Evolutionary conservation across 1,284 basidiomycete species (phyloP), one percentile per base, ranked within the genome.

Genomic region (Ganoderma meredithae): DNA sequence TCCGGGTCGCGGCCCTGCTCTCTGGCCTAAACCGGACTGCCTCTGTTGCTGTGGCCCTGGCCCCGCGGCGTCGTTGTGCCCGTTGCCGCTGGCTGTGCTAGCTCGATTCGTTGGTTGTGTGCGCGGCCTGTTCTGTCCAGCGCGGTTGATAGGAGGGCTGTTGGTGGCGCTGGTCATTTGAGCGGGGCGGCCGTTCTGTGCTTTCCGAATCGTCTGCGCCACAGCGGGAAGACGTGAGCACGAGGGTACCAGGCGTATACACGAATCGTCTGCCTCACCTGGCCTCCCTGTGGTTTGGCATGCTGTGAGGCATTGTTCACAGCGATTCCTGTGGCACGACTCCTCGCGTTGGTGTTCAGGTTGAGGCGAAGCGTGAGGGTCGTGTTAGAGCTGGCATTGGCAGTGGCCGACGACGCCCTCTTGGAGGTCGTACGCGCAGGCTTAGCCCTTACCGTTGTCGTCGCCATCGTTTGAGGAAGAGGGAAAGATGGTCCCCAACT

Each of bases 341-440:
- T 52, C 41, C 19, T 19, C 33, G 55, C 55, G n/a, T 53, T 19
- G 43, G 61, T 25, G 62, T 41, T 52, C 33, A 63, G 5, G 12
- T 63, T 63, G 33, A 63, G 62, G 8, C 41, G 62, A 3, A 63
- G 62, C 39, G 62, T 63, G 36, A 63, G 39, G n/a, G 61, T 53
- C 7, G 61, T 53, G 36, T 27, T 63, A 6, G 47, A 40, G 22
- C 25, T 63, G 22, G n/a, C 55, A 17, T 39, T 58, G 19, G 33
- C 55, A 58, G n/a, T 39, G 1, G 55, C 19, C 19, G 33, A 58
- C 31, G 55, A 12, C 55, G 33, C 31, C n/a, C 8, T 56, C 55
- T 39, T 58, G 2, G 55, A 27, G 33, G 55, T 22, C 7, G 55
- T 58, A 9, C 33, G 31, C 55, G 55, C 19, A 1, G 55, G 55